phyloP scores from a whole-genome alignment of 139 green algal species.

The Desmodesmus armatus region DNA sequence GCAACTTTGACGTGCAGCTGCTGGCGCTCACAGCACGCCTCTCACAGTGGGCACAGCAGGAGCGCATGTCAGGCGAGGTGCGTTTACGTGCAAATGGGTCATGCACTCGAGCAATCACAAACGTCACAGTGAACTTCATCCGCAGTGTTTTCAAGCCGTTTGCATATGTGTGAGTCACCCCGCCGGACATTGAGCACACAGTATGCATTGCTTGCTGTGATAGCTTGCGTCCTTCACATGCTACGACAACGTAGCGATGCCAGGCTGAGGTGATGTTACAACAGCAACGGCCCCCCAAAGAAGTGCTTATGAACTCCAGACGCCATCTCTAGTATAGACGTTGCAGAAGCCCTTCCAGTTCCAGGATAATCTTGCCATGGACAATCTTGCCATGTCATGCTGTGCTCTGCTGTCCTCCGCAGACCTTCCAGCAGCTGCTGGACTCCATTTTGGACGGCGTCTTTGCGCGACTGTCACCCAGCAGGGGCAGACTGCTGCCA shows the following conservation, averaged over 20 bases:
- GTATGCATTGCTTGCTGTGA: not conserved
- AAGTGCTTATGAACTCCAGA: not conserved
- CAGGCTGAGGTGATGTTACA: not conserved
- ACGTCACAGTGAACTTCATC: not conserved
- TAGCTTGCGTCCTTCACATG: not conserved
- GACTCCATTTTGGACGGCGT: not conserved
- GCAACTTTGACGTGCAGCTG: slow-evolving; percentile 9
- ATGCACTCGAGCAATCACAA: no score
- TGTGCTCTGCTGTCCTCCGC: no score
- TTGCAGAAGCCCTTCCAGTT: not conserved
- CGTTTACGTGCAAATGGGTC: no score
- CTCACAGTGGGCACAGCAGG: slow-evolving; percentile 13
- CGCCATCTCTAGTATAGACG: not conserved
- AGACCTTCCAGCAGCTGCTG: slow-evolving; percentile 33
- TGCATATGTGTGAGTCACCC: not conserved
- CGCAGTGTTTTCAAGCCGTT: not conserved
- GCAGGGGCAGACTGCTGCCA: not conserved
- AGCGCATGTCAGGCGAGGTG: slow-evolving; percentile 14
- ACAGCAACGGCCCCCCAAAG: not conserved
- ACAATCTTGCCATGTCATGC: not conserved
- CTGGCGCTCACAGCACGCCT: slow-evolving; percentile 20
- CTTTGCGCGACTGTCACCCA: not conserved
- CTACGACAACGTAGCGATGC: not conserved
- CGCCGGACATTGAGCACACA: not conserved
- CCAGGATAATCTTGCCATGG: not conserved